Base-by-base conservation (phyloP, 805 yeast genomes). In the Teunomyces cretensis region DNA sequence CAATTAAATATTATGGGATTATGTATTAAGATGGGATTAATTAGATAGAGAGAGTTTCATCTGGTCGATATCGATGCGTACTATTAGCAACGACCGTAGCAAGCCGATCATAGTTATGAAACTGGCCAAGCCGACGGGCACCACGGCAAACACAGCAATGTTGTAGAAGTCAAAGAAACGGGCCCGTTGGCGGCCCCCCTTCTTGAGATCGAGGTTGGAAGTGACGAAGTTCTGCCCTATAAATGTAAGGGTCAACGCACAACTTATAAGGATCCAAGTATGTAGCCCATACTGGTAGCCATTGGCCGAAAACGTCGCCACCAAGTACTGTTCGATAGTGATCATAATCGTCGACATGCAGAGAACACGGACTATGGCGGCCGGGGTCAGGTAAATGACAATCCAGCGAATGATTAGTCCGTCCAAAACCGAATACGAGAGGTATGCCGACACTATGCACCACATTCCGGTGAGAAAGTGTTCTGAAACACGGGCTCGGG, bases 111-210 rank as follows among this genome's bases (percentile, higher is more conserved):
- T 88, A 2, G 98, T 90, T 17, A 91, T 67, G 57, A 94, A 92
- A 55, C 97, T 88, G 4, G 98, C 97, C 48, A 92, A 58, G 0
- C 99, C 98, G 13, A 92, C 89, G 0, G 99, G 99, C n/a, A 92
- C 97, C 33, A 92, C 99, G 2, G 98, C 97, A 68, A 88, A 92
- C 1, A 92, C 97, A 0, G 87, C 89, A 41, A 94, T 87, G 54
- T 86, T 88, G 63, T 89, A 88, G 44, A 91, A 74, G 61, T 92
- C 96, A 48, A 91, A 87, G 30, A 90, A 84, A 44, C 96, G 75
- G 33, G 80, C 76, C 46, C 64, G 66, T 26, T 64, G 52, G 52
- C 61, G 68, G 54, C 70, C 60, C 5, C 68, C 74, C 36, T 62
- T 56, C 50, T 76, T 76, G 40, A 78, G 60, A 47, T 81, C 82